Conservation (phyloP, 805 yeast species). For the Saturnispora gosingensis region DNA sequence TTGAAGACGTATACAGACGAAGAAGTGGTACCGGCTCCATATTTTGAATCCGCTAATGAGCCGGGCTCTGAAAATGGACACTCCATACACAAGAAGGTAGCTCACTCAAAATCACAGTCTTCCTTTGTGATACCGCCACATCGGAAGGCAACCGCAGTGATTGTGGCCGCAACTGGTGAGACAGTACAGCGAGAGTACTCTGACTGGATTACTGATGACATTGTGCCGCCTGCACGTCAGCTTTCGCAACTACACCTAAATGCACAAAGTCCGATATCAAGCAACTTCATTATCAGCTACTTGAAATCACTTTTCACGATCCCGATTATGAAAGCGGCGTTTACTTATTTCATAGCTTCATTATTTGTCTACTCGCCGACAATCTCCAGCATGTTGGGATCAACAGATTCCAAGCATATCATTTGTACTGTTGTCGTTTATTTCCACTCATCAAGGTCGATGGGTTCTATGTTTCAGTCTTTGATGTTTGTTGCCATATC, state of each 20-base stretch:
- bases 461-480: conserved; percentile 75
- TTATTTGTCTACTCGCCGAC: conserved; percentile 54
- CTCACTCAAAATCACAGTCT: conserved; percentile 14
- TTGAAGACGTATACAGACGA: neutral
- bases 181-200: conserved; percentile 24
- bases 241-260: conserved; percentile 2
- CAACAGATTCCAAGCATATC: conserved; percentile 67
- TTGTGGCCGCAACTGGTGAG: conserved; percentile 38
- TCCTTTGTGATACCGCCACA: conserved; percentile 11
- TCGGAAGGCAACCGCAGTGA: conserved; percentile 32
- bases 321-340: conserved; percentile 45
- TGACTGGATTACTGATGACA: conserved; percentile 17
- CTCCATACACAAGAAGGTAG: neutral
- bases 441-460: conserved; percentile 72
- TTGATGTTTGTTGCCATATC: conserved; percentile 50
- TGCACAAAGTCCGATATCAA: neutral
- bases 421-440: conserved; percentile 78
- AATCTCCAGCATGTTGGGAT: conserved; percentile 45
- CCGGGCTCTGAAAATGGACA: neutral
- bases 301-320: conserved; percentile 6
- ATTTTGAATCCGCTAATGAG: neutral
- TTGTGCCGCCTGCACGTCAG: conserved; percentile 8
- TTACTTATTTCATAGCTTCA: conserved; percentile 70
- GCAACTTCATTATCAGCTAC: neutral
- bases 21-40: neutral